Conservation (phyloP, 257 asterid species). For the Nicotiana attenuata region DNA sequence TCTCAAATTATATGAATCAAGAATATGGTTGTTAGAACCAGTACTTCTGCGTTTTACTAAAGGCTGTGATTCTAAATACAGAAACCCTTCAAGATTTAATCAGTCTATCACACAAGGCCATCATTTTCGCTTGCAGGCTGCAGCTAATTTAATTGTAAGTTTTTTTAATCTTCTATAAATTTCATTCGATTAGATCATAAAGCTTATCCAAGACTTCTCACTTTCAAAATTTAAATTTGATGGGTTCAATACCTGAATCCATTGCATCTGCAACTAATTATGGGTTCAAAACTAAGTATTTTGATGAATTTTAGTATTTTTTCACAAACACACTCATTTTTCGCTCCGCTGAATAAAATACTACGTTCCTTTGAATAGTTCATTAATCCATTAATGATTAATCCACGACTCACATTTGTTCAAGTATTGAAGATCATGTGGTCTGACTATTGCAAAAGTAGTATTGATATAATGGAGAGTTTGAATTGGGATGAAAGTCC, state of each 20-base stretch:
- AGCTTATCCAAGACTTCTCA: too few relatives aligned
- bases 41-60: neutral
- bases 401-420: neutral
- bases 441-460: neutral
- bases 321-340: neutral
- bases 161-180: neutral
- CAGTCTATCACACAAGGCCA: neutral
- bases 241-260: too few relatives aligned
- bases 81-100: neutral
- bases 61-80: neutral
- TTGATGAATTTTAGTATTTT: too few relatives aligned
- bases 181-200: neutral
- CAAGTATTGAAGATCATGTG: neutral
- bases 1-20: too few relatives aligned
- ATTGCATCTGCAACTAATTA: too few relatives aligned
- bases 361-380: neutral
- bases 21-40: conserved; percentile 41
- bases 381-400: neutral
- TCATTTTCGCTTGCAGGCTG: neutral
- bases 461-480: conserved; percentile 36
- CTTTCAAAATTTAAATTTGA: too few relatives aligned
- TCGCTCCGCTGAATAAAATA: neutral
- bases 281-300: too few relatives aligned
- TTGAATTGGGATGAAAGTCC: too few relatives aligned
- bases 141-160: neutral